phyloP scores from a whole-genome alignment of 306 rosid genomes.

The Cotoneaster glaucophyllus region DNA sequence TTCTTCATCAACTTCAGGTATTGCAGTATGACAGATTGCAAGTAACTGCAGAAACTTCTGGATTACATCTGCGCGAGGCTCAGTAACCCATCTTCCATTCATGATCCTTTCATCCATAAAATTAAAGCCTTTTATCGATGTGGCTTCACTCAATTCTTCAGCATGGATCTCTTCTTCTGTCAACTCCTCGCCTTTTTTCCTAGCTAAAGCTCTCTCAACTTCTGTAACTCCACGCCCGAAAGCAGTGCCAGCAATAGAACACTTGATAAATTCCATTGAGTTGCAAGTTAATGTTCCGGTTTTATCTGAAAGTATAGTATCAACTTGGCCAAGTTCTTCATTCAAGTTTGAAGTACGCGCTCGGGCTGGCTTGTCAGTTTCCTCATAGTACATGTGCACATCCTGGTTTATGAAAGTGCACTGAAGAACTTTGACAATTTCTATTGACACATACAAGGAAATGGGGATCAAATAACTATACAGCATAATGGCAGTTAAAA shows the following conservation, averaged over 20 bases:
- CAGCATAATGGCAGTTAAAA: slow-evolving; percentile 79
- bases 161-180: slow-evolving; percentile 21
- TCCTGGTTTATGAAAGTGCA: slow-evolving; percentile 84
- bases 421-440: slow-evolving; percentile 95
- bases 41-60: slow-evolving; percentile 61
- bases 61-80: slow-evolving; percentile 61
- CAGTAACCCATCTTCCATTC: slow-evolving; percentile 67
- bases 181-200: slow-evolving; percentile 38
- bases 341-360: slow-evolving; percentile 97
- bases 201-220: slow-evolving; percentile 85
- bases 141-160: slow-evolving; percentile 32
- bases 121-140: slow-evolving; percentile 74
- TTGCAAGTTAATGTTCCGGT: slow-evolving; percentile 98
- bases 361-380: slow-evolving; percentile 78
- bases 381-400: slow-evolving; percentile 73
- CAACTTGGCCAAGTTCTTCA: slow-evolving; percentile 99
- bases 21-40: slow-evolving; percentile 88
- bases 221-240: slow-evolving; percentile 84
- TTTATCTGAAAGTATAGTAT: slow-evolving; percentile 90
- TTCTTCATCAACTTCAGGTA: slow-evolving; percentile 84
- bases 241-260: slow-evolving; percentile 82
- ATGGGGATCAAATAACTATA: slow-evolving; percentile 90
- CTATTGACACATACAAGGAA: slow-evolving; percentile 91
- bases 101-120: slow-evolving; percentile 81
- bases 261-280: slow-evolving; percentile 96